These are phyloP conservation scores for Ogataea henricii DNA, from an alignment of 805 yeast genomes.

Conservation along the genomic window DNA sequence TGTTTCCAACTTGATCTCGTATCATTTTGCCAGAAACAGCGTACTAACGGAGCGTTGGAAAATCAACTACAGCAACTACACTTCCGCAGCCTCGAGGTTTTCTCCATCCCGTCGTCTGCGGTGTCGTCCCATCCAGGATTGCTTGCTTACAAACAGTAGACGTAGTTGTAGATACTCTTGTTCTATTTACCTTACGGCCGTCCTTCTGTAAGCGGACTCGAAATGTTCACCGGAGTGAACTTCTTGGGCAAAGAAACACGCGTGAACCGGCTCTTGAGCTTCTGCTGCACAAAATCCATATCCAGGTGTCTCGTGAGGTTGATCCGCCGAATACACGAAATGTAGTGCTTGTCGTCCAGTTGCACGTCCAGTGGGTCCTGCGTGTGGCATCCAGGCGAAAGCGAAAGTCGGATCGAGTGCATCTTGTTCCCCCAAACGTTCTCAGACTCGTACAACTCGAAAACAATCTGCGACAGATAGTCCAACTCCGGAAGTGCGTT, in stretches of 20 bases:
- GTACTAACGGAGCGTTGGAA: constrained; percentile 67
- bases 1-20: constrained; percentile 26
- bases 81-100: not conserved
- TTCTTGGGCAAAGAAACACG: constrained; percentile 90
- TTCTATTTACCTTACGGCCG: constrained; percentile 6
- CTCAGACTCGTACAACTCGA: constrained; percentile 88
- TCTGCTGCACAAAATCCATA: constrained; percentile 82
- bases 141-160: not conserved
- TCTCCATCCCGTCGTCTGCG: not conserved
- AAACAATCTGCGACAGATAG: constrained; percentile 89
- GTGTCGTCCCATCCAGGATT: not conserved
- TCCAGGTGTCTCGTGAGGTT: constrained; percentile 92
- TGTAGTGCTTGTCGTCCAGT: constrained; percentile 92
- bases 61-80: constrained; percentile 25
- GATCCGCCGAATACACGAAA: constrained; percentile 91
- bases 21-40: constrained; percentile 28
- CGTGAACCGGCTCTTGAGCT: constrained; percentile 75
- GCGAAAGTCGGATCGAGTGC: constrained; percentile 86
- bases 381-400: constrained; percentile 98
- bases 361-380: constrained; percentile 97
- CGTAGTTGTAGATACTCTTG: not conserved
- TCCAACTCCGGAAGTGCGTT: constrained; percentile 96
- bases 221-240: constrained; percentile 84
- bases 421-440: constrained; percentile 67
- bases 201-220: constrained; percentile 46